Evolutionary conservation across 306 rosid genomes (phyloP).

Genomic region (Prunus salicina): DNA sequence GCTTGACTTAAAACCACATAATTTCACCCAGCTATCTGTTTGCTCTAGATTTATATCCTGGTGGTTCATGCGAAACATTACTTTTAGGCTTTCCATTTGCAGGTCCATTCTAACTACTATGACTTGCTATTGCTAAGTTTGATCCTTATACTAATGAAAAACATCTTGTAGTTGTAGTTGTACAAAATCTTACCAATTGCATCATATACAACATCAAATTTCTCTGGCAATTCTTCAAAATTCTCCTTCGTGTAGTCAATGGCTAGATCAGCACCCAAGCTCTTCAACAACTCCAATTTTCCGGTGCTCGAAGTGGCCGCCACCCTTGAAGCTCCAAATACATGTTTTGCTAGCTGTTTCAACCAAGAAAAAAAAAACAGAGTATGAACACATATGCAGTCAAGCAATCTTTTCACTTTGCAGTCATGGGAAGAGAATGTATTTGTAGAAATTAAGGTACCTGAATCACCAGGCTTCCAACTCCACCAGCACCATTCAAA

Average conservation of each 20-base stretch:
- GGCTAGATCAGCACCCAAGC: constrained; percentile 84
- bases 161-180: neutral
- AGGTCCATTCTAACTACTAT: no score
- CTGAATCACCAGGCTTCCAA: constrained; percentile 95
- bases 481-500: constrained; percentile 93
- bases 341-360: constrained; percentile 81
- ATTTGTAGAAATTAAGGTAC: constrained; percentile 29
- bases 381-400: neutral
- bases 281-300: constrained; percentile 72
- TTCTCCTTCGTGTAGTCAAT: constrained; percentile 89
- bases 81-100: no score
- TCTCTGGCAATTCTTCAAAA: constrained; percentile 77
- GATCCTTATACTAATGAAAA: neutral
- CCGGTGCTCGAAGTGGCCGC: constrained; percentile 89
- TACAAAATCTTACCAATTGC: constrained; percentile 64
- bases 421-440: neutral
- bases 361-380: constrained; percentile 4
- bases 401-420: no score
- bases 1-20: neutral
- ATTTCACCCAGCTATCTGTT: no score
- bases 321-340: constrained; percentile 86
- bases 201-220: constrained; percentile 84
- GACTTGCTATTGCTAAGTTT: no score
- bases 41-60: no score
- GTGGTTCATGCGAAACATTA: no score